Percentiles rank a stretch among this genome's conserved stretches.
phyloP scores from a whole-genome alignment of 2,329 filamentous ascomycete species.

The Alternaria sp. region DNA sequence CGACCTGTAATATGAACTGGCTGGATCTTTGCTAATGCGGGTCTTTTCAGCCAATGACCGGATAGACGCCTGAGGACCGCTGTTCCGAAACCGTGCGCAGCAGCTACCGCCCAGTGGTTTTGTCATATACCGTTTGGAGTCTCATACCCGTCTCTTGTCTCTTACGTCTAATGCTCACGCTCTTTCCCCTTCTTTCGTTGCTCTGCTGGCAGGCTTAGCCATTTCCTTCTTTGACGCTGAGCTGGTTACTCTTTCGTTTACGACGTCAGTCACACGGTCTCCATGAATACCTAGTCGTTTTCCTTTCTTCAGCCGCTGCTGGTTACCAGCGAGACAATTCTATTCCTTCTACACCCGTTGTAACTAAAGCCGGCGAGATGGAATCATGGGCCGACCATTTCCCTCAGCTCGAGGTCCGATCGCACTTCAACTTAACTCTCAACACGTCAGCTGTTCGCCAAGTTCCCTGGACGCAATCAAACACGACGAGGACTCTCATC shows the following conservation, averaged over 20 bases:
- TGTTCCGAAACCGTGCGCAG: constrained; percentile 48
- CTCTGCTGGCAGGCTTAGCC: constrained; percentile 51
- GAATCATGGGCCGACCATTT: constrained; percentile 44
- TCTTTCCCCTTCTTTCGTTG: constrained; percentile 44
- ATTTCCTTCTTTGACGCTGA: constrained; percentile 42
- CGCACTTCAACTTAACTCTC: constrained; percentile 48
- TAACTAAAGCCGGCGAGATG: constrained; percentile 43
- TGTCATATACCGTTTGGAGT: constrained; percentile 50
- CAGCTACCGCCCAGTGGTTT: constrained; percentile 38
- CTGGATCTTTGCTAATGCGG: constrained; percentile 37
- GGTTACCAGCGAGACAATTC: constrained; percentile 46
- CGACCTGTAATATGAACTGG: constrained; percentile 34
- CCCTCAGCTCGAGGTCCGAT: constrained; percentile 42
- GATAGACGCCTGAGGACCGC: constrained; percentile 47
- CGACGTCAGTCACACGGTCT: constrained; percentile 40
- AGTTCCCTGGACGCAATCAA: constrained; percentile 38
- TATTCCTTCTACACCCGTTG: constrained; percentile 36
- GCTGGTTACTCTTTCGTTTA: constrained; percentile 44
- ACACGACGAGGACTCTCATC: constrained; percentile 40
- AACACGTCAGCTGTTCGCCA: constrained; percentile 39
- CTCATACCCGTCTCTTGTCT: constrained; percentile 46
- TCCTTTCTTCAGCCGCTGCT: constrained; percentile 47
- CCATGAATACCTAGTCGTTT: constrained; percentile 47
- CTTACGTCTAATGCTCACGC: constrained; percentile 45
- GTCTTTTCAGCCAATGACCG: constrained; percentile 33